These are phyloP conservation scores for Naematelia aurantialba DNA, from an alignment of 768 basidiomycete species.

Conservation along the genomic window DNA sequence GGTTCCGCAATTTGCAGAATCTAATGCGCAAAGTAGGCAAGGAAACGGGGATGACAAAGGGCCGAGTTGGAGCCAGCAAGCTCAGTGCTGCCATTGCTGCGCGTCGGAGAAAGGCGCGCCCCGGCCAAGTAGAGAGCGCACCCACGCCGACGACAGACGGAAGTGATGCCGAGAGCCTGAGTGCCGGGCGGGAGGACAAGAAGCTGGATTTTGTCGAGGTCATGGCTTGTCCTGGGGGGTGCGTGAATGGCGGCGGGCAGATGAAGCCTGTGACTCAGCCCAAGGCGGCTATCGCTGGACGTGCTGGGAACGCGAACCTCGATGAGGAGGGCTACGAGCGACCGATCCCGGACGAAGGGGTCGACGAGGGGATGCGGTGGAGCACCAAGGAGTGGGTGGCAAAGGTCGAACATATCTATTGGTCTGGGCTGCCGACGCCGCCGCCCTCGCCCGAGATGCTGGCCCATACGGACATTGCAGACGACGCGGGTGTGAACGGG, in stretches of 20 bases:
- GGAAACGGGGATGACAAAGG: constrained; percentile 68
- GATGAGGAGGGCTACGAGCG: constrained; percentile 68
- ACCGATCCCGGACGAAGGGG: constrained; percentile 54
- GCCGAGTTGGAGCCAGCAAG: constrained; percentile 36
- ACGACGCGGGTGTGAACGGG: neutral
- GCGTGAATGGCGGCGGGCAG: constrained; percentile 97
- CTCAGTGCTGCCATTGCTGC: constrained; percentile 45
- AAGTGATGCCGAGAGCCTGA: constrained; percentile 22
- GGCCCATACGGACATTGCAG: no score
- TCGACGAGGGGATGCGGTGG: constrained; percentile 63
- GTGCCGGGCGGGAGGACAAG: constrained; percentile 31
- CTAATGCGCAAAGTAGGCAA: constrained; percentile 88
- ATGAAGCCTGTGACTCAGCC: constrained; percentile 43
- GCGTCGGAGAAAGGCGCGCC: constrained; percentile 31
- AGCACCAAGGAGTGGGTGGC: constrained; percentile 77
- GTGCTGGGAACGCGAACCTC: constrained; percentile 22
- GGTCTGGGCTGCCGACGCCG: constrained; percentile 58
- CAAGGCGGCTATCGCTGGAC: neutral
- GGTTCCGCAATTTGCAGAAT: constrained; percentile 95
- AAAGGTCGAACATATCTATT: constrained; percentile 77
- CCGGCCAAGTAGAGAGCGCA: constrained; percentile 3
- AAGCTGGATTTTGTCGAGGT: constrained; percentile 53
- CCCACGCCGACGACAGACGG: constrained; percentile 15
- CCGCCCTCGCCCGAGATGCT: constrained; percentile 52
- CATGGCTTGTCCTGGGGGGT: constrained; percentile 98